Evolutionary conservation across 1,284 basidiomycete genomes (phyloP).

Genomic region (Pseudozyma tsukubaensis): DNA sequence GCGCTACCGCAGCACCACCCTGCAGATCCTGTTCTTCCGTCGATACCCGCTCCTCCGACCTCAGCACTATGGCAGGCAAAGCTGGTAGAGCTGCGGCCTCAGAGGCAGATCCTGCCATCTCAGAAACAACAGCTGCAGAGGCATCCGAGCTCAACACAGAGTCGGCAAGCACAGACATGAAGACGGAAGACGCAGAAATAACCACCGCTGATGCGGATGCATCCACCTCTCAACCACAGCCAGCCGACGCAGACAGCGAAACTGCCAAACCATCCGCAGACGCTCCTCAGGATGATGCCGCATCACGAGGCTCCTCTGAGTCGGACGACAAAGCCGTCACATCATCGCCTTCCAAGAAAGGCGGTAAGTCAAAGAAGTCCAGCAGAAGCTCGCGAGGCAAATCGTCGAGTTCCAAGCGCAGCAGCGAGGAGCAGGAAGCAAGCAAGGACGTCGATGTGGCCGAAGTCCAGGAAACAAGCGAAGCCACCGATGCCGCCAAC

Average conservation of each 20-base stretch:
- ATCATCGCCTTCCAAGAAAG: slow-evolving; percentile 32
- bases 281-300: slow-evolving; percentile 22
- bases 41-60: neutral
- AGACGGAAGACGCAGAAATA: slow-evolving; percentile 8
- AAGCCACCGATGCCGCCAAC: slow-evolving; percentile 9
- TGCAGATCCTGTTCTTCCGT: neutral
- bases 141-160: slow-evolving; percentile 2
- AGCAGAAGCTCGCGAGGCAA: slow-evolving; percentile 31
- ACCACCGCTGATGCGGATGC: neutral
- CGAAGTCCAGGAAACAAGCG: slow-evolving; percentile 4
- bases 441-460: slow-evolving; percentile 9
- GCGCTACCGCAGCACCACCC: neutral
- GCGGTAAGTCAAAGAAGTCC: slow-evolving; percentile 37
- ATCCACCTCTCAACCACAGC: slow-evolving; percentile 7
- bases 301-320: slow-evolving; percentile 34
- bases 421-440: slow-evolving; percentile 34
- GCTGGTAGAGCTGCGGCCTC: slow-evolving; percentile 15
- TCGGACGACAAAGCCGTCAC: slow-evolving; percentile 31
- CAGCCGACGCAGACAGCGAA: slow-evolving; percentile 3
- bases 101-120: slow-evolving; percentile 11
- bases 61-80: slow-evolving; percentile 27
- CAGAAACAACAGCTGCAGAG: slow-evolving; percentile 11
- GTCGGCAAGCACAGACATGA: slow-evolving; percentile 4
- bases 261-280: slow-evolving; percentile 15
- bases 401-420: slow-evolving; percentile 32